phyloP scores from a whole-genome alignment of 441 rosid genomes.

The Geranium incanum region DNA sequence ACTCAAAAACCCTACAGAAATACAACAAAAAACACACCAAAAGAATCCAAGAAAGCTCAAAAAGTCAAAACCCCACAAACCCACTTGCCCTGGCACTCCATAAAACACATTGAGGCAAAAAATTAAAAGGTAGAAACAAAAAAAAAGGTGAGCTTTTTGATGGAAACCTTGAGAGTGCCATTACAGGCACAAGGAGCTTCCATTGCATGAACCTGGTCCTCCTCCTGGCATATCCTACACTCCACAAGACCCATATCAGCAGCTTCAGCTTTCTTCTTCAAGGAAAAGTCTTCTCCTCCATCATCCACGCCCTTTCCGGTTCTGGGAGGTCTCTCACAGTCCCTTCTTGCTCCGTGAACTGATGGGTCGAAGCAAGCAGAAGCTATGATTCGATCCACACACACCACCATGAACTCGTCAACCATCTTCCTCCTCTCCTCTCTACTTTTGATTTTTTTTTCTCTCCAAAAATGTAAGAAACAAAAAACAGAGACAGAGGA shows the following conservation, averaged over 20 bases:
- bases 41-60: background rate
- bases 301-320: background rate
- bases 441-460: background rate
- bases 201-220: slow-evolving; percentile 38
- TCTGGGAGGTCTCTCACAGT: background rate
- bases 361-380: slow-evolving; percentile 31
- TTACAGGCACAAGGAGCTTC: slow-evolving; percentile 62
- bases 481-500: background rate
- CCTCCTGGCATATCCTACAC: slow-evolving; percentile 68
- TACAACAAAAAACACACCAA: background rate
- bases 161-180: slow-evolving; percentile 57
- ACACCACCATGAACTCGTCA: slow-evolving; percentile 39
- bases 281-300: slow-evolving; percentile 28
- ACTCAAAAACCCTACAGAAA: background rate
- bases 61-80: slow-evolving; percentile 4
- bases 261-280: slow-evolving; percentile 16
- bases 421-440: slow-evolving; percentile 26
- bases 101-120: background rate
- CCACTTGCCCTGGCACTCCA: background rate
- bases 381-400: slow-evolving; percentile 36
- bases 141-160: background rate
- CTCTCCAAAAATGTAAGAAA: background rate
- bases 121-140: background rate
- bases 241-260: slow-evolving; percentile 34
- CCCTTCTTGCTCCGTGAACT: slow-evolving; percentile 22